A percentile compares a stretch with the other conserved stretches of the same genome.
Evolutionary conservation across 352 stramenopile species (phyloP).

Genomic region (Phytopythium chamaehyphon): DNA sequence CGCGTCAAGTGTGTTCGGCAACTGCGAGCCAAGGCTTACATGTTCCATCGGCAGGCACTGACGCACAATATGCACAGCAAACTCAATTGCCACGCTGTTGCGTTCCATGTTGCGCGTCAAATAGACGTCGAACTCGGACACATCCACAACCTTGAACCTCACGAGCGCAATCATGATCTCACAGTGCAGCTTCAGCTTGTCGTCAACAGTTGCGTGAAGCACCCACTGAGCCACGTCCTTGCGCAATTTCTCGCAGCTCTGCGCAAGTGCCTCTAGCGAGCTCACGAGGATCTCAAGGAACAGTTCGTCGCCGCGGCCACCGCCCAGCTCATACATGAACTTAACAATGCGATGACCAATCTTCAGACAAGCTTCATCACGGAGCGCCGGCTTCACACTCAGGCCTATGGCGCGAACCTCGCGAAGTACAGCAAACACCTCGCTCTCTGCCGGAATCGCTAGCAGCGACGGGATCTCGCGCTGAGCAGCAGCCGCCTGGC

Average conservation of each 20-base stretch:
- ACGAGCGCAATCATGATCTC: conserved; percentile 95
- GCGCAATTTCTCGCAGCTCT: conserved; percentile 90
- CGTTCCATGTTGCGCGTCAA: conserved; percentile 94
- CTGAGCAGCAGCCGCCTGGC: conserved; percentile 65
- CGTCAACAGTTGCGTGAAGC: conserved; percentile 91
- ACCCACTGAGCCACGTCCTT: conserved; percentile 95
- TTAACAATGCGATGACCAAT: conserved; percentile 97
- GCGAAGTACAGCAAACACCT: conserved; percentile 79
- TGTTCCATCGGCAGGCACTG: conserved; percentile 92
- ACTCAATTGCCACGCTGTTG: conserved; percentile 95
- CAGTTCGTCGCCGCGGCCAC: conserved; percentile 87
- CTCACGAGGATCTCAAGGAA: conserved; percentile 94
- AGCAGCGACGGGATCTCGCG: conserved; percentile 73
- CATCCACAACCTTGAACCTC: conserved; percentile 91
- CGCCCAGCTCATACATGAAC: conserved; percentile 93
- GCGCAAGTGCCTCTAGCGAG: conserved; percentile 91
- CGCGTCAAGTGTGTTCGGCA: conserved; percentile 93
- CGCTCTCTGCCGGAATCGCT: conserved; percentile 67
- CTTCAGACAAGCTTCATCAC: conserved; percentile 92
- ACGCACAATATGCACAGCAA: conserved; percentile 94
- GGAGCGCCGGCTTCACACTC: conserved; percentile 68
- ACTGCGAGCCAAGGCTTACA: conserved; percentile 85
- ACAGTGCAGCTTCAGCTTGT: conserved; percentile 95
- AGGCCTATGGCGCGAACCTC: conserved; percentile 72
- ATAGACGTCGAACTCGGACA: conserved; percentile 93